Conservation (phyloP, 2,329 filamentous ascomycete species). For the Aureobasidium sp. region DNA sequence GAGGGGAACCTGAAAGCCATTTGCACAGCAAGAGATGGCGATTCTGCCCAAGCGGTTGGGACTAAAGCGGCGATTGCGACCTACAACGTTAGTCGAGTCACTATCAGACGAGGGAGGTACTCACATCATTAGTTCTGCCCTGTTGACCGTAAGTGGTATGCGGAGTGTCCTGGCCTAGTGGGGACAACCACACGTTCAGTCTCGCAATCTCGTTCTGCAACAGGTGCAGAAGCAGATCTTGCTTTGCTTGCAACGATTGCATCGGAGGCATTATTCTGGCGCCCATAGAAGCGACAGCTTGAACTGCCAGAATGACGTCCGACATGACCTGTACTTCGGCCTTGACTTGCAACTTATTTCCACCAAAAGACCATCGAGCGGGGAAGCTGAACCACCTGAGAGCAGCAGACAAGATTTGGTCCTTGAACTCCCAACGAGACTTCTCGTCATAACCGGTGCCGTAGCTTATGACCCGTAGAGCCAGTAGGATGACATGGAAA, state of each 20-base stretch:
- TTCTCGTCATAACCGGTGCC: constrained; percentile 56
- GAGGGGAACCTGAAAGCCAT: constrained; percentile 72
- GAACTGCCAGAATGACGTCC: constrained; percentile 63
- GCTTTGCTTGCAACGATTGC: constrained; percentile 65
- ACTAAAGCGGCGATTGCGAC: constrained; percentile 43
- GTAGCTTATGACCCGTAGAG: constrained; percentile 65
- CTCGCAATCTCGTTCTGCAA: constrained; percentile 78
- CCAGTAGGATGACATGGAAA: constrained; percentile 79
- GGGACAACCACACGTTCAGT: constrained; percentile 82
- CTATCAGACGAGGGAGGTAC: neutral
- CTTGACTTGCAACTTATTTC: constrained; percentile 86
- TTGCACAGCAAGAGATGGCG: constrained; percentile 79
- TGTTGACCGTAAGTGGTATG: constrained; percentile 6
- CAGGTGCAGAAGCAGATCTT: constrained; percentile 71
- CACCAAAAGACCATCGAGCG: constrained; percentile 82
- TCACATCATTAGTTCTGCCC: constrained; percentile 16
- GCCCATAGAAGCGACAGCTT: constrained; percentile 54
- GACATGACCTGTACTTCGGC: constrained; percentile 76
- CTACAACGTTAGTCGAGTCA: neutral
- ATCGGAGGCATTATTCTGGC: constrained; percentile 39
- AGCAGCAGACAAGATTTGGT: constrained; percentile 76
- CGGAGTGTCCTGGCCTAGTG: constrained; percentile 54
- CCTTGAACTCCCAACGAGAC: constrained; percentile 75
- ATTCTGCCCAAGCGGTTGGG: constrained; percentile 78
- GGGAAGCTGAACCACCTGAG: constrained; percentile 80